Base-by-base conservation (phyloP, 2,329 filamentous ascomycete species). In the Talaromyces pinophilus region DNA sequence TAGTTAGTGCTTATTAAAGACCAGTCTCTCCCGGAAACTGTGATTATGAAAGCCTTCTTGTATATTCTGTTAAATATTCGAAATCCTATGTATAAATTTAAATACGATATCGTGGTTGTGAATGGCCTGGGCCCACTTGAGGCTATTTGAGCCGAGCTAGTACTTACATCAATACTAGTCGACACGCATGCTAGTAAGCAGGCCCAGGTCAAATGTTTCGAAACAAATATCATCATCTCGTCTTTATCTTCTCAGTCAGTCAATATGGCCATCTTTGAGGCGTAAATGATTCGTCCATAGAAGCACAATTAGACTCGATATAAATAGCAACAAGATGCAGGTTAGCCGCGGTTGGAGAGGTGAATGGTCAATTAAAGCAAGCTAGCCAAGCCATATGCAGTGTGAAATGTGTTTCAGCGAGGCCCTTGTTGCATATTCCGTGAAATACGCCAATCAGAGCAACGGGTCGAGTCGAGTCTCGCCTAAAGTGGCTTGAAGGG, bases 311-410 rank as follows among this genome's bases (percentile, higher is more conserved):
- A 55, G 30, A 22, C n/a, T 40, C 33, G 54, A 38, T 57, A 57
- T 38, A 38, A 57, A 57, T 57, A 57, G 54, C n/a, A 57, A 57
- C 54, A 57, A 57, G 54, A 35, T 57, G 54, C 54, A 40, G 33
- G 54, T 57, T 57, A 57, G 54, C 33, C 54, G 54, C 54, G 13
- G 33, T 22, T 57, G 54, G 54, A 38, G 5, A 13, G 54, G 11
- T 57, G 54, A 57, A 7, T 57, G 54, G 54, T 55, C 52, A 33
- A 38, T 17, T 3, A 54, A 33, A 33, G 50, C 50, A 54, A n/a
- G 50, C 50, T 54, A 55, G 52, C n/a, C n/a, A 57, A 57, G 54
- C 54, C 54, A 40, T 57, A 57, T 57, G 54, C 54, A 57, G 54
- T 57, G 54, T 57, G 54, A 57, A 57, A 57, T 57, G 54, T 40